Percentiles rank a stretch among this genome's conserved stretches.
Evolutionary conservation across 176 grass and related monocot species (phyloP).

Genomic region (Raddia distichophylla): DNA sequence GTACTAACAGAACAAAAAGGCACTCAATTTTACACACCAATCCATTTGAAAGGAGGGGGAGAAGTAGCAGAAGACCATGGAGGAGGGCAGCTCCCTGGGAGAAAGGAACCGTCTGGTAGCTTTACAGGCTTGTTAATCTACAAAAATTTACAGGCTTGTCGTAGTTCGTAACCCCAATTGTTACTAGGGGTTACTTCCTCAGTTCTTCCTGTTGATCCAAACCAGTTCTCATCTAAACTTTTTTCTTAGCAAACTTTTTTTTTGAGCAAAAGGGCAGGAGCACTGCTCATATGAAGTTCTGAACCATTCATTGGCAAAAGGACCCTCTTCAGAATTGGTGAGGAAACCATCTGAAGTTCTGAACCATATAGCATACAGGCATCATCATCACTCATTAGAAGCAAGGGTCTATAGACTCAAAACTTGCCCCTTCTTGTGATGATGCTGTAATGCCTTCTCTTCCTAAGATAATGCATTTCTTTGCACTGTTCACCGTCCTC

Average conservation of each 20-base stretch:
- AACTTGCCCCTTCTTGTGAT: background rate
- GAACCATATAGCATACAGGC: background rate
- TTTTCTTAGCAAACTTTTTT: no score
- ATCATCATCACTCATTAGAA: constrained; percentile 34
- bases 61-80: background rate
- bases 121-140: constrained; percentile 45
- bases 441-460: background rate
- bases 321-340: constrained; percentile 19
- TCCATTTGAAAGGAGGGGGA: background rate
- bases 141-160: constrained; percentile 56
- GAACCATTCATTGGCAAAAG: background rate
- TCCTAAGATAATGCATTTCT: background rate
- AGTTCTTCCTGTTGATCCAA: constrained; percentile 22
- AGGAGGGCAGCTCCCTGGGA: background rate
- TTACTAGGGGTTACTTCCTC: constrained; percentile 32
- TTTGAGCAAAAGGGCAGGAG: no score
- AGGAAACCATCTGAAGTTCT: constrained; percentile 25
- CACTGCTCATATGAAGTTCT: constrained; percentile 22
- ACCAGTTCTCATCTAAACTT: constrained; percentile 24
- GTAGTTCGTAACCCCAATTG: background rate
- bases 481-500: background rate
- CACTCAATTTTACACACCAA: constrained; percentile 20
- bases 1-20: constrained; percentile 10
- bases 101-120: constrained; percentile 13
- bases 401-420: background rate